Evolutionary conservation across 306 rosid genomes (phyloP).

Genomic region (Quercus agrifolia): DNA sequence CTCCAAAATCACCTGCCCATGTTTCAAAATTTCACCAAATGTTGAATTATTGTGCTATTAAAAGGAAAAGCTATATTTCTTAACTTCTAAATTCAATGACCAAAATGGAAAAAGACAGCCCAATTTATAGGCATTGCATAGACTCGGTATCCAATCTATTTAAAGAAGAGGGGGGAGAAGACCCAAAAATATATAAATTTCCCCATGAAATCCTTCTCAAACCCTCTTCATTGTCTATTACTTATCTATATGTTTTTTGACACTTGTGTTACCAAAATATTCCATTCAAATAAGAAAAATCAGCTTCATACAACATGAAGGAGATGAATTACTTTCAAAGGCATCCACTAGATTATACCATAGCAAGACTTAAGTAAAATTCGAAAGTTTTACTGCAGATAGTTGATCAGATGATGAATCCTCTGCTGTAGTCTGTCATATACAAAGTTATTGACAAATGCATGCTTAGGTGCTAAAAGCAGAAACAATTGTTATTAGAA

Average conservation of each 20-base stretch:
- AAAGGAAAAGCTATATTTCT: not conserved
- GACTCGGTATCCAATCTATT: not conserved
- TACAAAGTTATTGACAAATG: too few relatives aligned
- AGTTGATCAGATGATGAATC: too few relatives aligned
- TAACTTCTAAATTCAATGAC: not conserved
- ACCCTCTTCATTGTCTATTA: not conserved
- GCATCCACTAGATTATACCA: too few relatives aligned
- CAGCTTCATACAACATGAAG: not conserved
- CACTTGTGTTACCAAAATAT: not conserved
- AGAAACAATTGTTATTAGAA: too few relatives aligned
- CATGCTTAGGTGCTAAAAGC: too few relatives aligned
- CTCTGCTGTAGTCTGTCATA: too few relatives aligned
- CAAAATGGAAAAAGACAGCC: not conserved
- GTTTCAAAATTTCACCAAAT: conserved; percentile 13
- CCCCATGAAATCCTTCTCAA: not conserved
- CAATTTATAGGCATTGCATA: not conserved
- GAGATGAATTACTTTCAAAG: too few relatives aligned
- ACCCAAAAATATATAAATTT: not conserved
- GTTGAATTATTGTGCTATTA: not conserved
- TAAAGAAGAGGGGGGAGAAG: not conserved
- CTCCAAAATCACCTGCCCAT: conserved; percentile 95
- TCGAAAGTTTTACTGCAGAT: too few relatives aligned
- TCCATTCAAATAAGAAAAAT: not conserved
- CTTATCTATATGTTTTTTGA: not conserved
- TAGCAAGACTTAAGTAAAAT: too few relatives aligned